phyloP scores from a whole-genome alignment of 768 basidiomycete species.

The Suillus subalutaceus region DNA sequence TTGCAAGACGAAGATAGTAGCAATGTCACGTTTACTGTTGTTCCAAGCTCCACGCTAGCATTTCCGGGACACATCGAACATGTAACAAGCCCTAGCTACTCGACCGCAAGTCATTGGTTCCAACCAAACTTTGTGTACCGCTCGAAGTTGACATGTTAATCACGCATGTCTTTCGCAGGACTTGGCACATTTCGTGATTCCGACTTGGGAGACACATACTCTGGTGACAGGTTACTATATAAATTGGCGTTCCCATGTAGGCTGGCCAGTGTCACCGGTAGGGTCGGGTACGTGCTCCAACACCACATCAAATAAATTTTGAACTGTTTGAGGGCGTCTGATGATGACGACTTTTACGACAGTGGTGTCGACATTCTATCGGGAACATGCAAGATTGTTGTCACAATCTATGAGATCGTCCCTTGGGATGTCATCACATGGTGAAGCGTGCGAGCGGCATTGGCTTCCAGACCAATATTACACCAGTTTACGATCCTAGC shows the following conservation, averaged over 20 bases:
- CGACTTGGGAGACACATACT: neutral
- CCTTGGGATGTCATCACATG: neutral
- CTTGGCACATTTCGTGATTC: neutral
- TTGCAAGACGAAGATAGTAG: neutral
- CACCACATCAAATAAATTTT: neutral
- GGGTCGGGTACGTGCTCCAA: neutral
- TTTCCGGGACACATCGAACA: neutral
- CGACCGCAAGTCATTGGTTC: neutral
- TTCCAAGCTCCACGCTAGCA: neutral
- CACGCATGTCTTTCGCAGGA: neutral
- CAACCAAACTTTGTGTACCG: neutral
- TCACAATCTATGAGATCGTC: neutral
- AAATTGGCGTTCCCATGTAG: neutral
- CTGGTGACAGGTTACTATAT: neutral
- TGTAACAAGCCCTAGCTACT: neutral
- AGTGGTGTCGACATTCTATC: neutral
- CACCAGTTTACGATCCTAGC: neutral
- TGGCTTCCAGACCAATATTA: neutral
- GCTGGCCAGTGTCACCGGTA: neutral
- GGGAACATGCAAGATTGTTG: neutral
- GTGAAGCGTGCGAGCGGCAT: neutral
- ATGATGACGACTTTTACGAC: neutral
- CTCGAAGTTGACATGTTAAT: neutral
- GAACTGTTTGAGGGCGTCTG: neutral
- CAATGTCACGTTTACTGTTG: neutral